Evolutionary conservation across 306 rosid species (phyloP).

Genomic region (Vachellia collinsii): DNA sequence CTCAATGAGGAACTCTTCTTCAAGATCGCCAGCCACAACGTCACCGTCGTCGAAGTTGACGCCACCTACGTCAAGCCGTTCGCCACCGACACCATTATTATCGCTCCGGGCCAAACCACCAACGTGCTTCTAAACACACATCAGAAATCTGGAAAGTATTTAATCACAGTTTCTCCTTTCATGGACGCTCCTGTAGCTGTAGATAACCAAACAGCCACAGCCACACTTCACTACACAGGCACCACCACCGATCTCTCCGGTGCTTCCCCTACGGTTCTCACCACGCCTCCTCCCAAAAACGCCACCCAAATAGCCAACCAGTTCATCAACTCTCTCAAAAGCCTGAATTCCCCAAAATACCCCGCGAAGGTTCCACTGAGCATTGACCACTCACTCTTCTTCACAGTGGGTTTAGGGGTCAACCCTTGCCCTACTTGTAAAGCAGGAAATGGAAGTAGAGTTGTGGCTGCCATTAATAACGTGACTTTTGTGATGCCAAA

Average conservation of each 20-base stretch:
- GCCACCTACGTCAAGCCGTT: constrained; percentile 84
- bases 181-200: constrained; percentile 75
- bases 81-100: constrained; percentile 63
- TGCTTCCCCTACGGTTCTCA: constrained; percentile 48
- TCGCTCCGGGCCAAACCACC: constrained; percentile 95
- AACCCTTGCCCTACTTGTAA: constrained; percentile 74
- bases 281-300: constrained; percentile 71
- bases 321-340: constrained; percentile 55
- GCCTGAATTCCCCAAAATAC: constrained; percentile 70
- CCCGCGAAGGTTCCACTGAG: constrained; percentile 70
- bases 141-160: constrained; percentile 67
- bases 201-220: constrained; percentile 72
- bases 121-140: constrained; percentile 63
- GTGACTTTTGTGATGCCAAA: constrained; percentile 84
- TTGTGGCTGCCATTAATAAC: constrained; percentile 70
- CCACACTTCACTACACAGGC: constrained; percentile 78
- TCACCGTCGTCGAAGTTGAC: constrained; percentile 82
- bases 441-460: constrained; percentile 81
- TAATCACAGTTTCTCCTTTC: constrained; percentile 76
- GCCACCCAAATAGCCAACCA: constrained; percentile 69
- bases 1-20: constrained; percentile 96
- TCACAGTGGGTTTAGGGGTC: constrained; percentile 69
- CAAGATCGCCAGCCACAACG: constrained; percentile 83
- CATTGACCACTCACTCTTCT: constrained; percentile 62
- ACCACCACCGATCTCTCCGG: constrained; percentile 57